phyloP scores from a whole-genome alignment of 2,329 filamentous ascomycete genomes.

The Hypoxylon sp. region DNA sequence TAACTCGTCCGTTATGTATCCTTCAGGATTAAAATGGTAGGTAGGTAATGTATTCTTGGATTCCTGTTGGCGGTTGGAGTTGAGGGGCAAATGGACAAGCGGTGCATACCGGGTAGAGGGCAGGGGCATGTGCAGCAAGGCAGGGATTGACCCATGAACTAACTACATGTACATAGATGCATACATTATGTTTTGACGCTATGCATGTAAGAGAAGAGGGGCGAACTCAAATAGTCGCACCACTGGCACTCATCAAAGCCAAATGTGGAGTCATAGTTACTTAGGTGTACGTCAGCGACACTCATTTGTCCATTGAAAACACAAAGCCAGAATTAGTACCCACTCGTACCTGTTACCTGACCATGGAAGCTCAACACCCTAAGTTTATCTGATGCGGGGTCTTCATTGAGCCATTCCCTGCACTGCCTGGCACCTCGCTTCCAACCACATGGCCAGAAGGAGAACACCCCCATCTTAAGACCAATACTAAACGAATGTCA shows the following conservation, averaged over 20 bases:
- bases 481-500: conserved; percentile 34
- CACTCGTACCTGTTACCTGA: conserved; percentile 26
- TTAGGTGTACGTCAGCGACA: conserved; percentile 17
- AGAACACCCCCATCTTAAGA: conserved; percentile 30
- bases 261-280: conserved; percentile 30
- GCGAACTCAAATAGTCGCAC: conserved; percentile 18
- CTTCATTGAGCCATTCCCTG: conserved; percentile 36
- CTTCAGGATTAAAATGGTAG: conserved; percentile 34
- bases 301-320: conserved; percentile 6
- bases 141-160: conserved; percentile 9
- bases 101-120: conserved; percentile 2
- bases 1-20: conserved; percentile 35
- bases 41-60: conserved; percentile 26
- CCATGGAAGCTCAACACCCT: conserved; percentile 24
- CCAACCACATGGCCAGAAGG: conserved; percentile 32
- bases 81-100: conserved; percentile 26
- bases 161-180: neutral
- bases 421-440: neutral
- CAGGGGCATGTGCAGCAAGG: conserved; percentile 11
- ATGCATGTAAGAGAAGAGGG: conserved; percentile 20
- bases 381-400: conserved; percentile 47
- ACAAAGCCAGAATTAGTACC: conserved; percentile 12
- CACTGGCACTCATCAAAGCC: conserved; percentile 23
- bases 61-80: conserved; percentile 33
- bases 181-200: neutral